Evolutionary conservation across 345 rosid genomes (phyloP), one percentile per base, ranked within the genome.

Genomic region (Erodium maritimum): DNA sequence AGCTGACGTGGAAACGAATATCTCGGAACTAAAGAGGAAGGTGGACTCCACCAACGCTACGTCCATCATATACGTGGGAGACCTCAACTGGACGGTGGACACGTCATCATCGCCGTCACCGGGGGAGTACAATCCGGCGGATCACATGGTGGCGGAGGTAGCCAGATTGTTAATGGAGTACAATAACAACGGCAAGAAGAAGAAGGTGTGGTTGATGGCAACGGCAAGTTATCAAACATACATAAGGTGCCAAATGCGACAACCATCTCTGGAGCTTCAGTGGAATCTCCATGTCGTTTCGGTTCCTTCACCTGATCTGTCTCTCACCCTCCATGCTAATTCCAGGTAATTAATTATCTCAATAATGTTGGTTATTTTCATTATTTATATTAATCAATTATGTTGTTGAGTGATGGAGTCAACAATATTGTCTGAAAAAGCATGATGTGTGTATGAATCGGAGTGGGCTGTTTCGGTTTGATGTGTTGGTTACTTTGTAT

Each of bases 261-360:
- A 80, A 60, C 95, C 93, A 70, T 73, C 88, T 59, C 83, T 90
- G 63, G 97, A 90, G 69, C 66, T 68, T 58, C 87, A 85, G 55
- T 90, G 97, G 97, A 73, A 74, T 59, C 80, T 87, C 69, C 90
- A 85, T 72, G 83, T 90, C 64, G 88, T 90, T 64, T 81, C 95
- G 11, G 68, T 87, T 74, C 97, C 95, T 18, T 79, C 95, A 17
- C 83, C 80, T 57, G 97, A 82, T 55, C 87, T 90, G 70, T 84
- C 79, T 17, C 63, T 90, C 70, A 80, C 83, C 63, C 94, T 90
- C 67, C 87, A 83, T 65, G 79, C 77, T 69, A 37, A 37, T 37
- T 68, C 95, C 64, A 82, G 95, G 95, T 84, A 52, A 42, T 53
- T 56, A 17, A n/a, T n/a, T n/a, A n/a, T n/a, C n/a, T n/a, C n/a